phyloP scores from a whole-genome alignment of 805 yeast species.

The Zygotorulaspora sp. region DNA sequence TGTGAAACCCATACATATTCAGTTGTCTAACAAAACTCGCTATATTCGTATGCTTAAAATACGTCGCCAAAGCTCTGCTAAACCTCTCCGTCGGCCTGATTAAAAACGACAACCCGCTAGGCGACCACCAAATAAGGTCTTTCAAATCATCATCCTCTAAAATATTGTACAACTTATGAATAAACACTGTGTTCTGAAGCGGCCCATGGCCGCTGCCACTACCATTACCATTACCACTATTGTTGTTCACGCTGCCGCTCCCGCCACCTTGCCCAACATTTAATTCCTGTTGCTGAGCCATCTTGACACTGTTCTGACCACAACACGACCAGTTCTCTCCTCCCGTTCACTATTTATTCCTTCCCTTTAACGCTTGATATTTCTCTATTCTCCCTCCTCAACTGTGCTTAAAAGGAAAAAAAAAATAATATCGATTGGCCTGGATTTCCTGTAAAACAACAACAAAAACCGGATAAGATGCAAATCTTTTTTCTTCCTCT shows the following conservation, averaged over 20 bases:
- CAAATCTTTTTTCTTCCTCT: no score
- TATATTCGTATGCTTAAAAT: constrained; percentile 76
- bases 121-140: constrained; percentile 85
- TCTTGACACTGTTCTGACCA: no score
- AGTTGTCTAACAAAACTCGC: constrained; percentile 75
- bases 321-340: no score
- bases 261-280: not conserved
- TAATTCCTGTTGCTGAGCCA: no score
- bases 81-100: constrained; percentile 80
- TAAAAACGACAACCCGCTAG: constrained; percentile 63
- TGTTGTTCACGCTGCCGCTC: not conserved
- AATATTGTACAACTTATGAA: constrained; percentile 88
- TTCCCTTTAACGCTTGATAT: no score
- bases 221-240: not conserved
- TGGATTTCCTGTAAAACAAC: no score
- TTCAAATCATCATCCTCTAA: constrained; percentile 68
- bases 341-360: no score
- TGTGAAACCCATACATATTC: constrained; percentile 81
- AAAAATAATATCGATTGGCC: no score
- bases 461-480: no score
- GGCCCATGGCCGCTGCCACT: constrained; percentile 10
- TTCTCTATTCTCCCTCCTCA: constrained; percentile 1
- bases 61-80: constrained; percentile 58
- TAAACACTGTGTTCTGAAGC: constrained; percentile 58
- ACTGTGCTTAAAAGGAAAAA: not conserved